A percentile compares a stretch with the other conserved stretches of the same genome.
These are phyloP conservation scores for Rhodotorula sp. DNA, from an alignment of 1,284 basidiomycete species.

Conservation along the genomic window DNA sequence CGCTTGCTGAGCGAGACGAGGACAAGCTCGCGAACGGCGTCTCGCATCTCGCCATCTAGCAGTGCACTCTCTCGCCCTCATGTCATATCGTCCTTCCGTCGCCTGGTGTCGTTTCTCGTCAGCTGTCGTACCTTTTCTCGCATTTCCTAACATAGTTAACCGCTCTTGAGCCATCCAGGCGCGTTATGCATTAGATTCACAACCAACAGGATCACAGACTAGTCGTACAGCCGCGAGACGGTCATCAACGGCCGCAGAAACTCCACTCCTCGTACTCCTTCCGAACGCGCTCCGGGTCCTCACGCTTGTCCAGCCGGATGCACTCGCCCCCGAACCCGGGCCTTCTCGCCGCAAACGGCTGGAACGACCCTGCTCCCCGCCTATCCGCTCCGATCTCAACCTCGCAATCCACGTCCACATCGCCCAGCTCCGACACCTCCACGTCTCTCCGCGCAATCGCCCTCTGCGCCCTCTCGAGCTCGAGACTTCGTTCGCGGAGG, in stretches of 20 bases:
- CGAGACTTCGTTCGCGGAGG: background rate
- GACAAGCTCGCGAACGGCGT: background rate
- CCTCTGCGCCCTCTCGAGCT: slow-evolving; percentile 6
- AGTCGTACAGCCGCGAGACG: background rate
- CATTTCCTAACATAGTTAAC: background rate
- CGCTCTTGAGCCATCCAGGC: background rate
- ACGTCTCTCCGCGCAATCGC: background rate
- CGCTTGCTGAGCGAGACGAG: background rate
- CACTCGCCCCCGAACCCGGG: background rate
- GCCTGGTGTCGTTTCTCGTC: background rate
- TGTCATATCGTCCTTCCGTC: background rate
- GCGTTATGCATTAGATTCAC: background rate
- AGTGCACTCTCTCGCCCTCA: background rate
- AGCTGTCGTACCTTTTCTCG: background rate
- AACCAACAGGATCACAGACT: background rate
- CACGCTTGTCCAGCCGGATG: background rate
- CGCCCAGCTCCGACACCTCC: background rate
- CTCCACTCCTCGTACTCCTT: slow-evolving; percentile 2
- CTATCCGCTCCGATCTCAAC: background rate
- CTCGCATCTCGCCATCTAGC: background rate
- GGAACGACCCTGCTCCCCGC: no score
- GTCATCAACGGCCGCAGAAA: background rate
- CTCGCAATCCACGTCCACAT: background rate
- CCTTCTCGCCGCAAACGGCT: background rate
- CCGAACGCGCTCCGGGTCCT: background rate